A percentile compares a stretch with the other conserved stretches of the same genome.
Evolutionary conservation across 805 yeast species (phyloP).

Genomic region (Ogataea saltuana): DNA sequence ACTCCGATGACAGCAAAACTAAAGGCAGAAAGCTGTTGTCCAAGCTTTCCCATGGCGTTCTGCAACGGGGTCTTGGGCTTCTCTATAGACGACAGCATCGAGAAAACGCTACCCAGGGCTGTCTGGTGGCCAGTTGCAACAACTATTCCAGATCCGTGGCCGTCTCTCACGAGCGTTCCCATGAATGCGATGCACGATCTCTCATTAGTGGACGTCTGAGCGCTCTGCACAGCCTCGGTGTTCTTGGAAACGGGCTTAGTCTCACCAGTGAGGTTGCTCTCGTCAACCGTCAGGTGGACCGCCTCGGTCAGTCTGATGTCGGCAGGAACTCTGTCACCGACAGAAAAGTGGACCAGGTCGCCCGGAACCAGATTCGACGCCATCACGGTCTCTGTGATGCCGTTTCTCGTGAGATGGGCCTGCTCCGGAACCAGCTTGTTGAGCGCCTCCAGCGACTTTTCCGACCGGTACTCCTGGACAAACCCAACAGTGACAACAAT

Average conservation of each 20-base stretch:
- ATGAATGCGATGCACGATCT: conserved; percentile 83
- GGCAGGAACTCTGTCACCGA: conserved; percentile 97
- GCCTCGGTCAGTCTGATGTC: conserved; percentile 82
- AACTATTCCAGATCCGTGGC: conserved; percentile 92
- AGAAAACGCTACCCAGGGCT: conserved; percentile 92
- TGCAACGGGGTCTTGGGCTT: conserved; percentile 98
- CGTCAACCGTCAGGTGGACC: conserved; percentile 83
- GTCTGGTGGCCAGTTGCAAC: conserved; percentile 87
- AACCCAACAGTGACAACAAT: conserved; percentile 97
- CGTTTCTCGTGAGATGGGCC: conserved; percentile 86
- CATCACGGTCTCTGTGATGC: conserved; percentile 73
- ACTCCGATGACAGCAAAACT: conserved; percentile 86
- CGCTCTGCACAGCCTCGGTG: conserved; percentile 42
- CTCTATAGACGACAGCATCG: conserved; percentile 92
- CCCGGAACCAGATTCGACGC: conserved; percentile 95
- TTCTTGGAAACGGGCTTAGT: conserved; percentile 79
- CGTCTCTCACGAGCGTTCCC: conserved; percentile 97
- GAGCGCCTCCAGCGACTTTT: conserved; percentile 89
- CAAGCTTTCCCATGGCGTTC: conserved; percentile 91
- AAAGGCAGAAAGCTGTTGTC: conserved; percentile 82
- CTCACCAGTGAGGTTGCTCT: conserved; percentile 94
- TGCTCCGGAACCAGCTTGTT: conserved; percentile 95
- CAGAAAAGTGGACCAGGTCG: conserved; percentile 82
- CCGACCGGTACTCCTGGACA: conserved; percentile 95
- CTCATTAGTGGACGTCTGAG: conserved; percentile 44